These are phyloP conservation scores for Gastrolobium villosum DNA, from an alignment of 306 rosid genomes.

Conservation along the genomic window DNA sequence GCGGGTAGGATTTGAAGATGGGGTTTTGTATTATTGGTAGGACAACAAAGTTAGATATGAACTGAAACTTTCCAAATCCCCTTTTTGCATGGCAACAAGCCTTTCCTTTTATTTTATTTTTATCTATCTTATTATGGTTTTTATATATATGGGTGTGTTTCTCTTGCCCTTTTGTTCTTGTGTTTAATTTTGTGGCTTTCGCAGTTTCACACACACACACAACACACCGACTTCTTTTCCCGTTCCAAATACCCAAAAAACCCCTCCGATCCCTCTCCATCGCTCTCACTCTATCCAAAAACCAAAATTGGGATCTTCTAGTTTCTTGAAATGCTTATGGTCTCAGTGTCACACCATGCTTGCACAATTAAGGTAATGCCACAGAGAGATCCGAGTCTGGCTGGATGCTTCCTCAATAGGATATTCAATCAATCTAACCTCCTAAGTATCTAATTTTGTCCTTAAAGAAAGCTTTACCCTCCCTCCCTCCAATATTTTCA, in stretches of 20 bases:
- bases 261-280: not conserved
- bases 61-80: constrained; percentile 64
- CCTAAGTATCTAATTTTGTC: constrained; percentile 27
- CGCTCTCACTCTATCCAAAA: constrained; percentile 6
- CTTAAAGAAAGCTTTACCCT: constrained; percentile 17
- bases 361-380: constrained; percentile 58
- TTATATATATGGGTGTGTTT: not conserved
- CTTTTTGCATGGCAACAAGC: constrained; percentile 41
- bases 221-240: not conserved
- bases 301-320: constrained; percentile 49
- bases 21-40: constrained; percentile 48
- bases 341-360: constrained; percentile 59
- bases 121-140: not conserved
- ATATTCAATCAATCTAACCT: constrained; percentile 29
- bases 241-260: not conserved
- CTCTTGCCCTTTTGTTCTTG: not conserved
- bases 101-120: not conserved
- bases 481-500: not conserved
- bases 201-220: not conserved
- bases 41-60: constrained; percentile 72
- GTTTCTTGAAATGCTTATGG: constrained; percentile 57
- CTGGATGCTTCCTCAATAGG: constrained; percentile 37
- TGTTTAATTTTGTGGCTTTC: not conserved
- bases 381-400: constrained; percentile 22
- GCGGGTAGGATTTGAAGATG: constrained; percentile 33